Evolutionary conservation across 2,329 filamentous ascomycete genomes (phyloP).

Genomic region (Cytospora paraplurivora): DNA sequence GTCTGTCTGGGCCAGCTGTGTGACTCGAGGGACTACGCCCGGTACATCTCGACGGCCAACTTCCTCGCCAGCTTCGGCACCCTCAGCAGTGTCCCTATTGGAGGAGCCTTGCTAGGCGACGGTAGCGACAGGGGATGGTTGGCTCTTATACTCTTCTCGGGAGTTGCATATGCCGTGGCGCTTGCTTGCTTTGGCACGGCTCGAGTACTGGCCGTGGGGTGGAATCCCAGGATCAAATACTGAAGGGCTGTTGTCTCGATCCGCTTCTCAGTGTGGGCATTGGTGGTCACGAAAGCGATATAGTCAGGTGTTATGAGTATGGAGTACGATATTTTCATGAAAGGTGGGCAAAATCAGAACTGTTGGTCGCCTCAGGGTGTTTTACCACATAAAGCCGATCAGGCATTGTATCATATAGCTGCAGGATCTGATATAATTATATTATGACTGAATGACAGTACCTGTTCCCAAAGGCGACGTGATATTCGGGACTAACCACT

Average conservation of each 20-base stretch:
- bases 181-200: slow-evolving; percentile 39
- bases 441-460: not conserved
- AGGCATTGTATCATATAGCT: not conserved
- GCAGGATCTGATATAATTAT: not conserved
- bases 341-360: not conserved
- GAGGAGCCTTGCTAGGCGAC: slow-evolving; percentile 42
- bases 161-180: slow-evolving; percentile 39
- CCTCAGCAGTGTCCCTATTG: slow-evolving; percentile 49
- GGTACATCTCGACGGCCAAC: slow-evolving; percentile 83
- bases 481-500: not conserved
- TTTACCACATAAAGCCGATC: not conserved
- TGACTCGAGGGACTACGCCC: slow-evolving; percentile 72
- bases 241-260: slow-evolving; percentile 21
- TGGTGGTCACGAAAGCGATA: not conserved
- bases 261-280: not conserved
- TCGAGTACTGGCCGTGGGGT: slow-evolving; percentile 42
- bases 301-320: not conserved
- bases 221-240: slow-evolving; percentile 36
- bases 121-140: slow-evolving; percentile 40
- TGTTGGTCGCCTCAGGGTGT: not conserved
- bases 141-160: slow-evolving; percentile 44
- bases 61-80: slow-evolving; percentile 76
- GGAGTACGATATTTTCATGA: not conserved
- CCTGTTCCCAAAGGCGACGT: not conserved
- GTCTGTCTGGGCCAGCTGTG: slow-evolving; percentile 83